Evolutionary conservation across 352 stramenopile genomes (phyloP), one percentile per base, ranked within the genome.

Genomic region (Phytophthora lateralis): DNA sequence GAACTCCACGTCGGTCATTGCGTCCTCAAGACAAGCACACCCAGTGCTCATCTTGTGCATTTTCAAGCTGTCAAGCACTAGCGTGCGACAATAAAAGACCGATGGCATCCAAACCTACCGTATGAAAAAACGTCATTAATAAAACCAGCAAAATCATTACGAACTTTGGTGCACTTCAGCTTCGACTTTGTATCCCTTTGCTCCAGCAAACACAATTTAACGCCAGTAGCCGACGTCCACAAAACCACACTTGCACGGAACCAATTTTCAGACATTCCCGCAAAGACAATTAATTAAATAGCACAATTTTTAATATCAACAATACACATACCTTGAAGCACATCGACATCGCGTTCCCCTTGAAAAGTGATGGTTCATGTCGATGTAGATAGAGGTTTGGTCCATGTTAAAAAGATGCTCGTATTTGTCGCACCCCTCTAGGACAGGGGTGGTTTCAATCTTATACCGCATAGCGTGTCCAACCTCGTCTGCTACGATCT

Each of bases 1-100:
- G 20, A 26, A 41, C 24, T 52, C 27, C 1, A 52, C 45, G 15
- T 52, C 45, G 4, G 45, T 52, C 45, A 52, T 39, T 17, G 45
- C n/a, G 14, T 41, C 45, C 26, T 52, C 24, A 20, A 52, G 45
- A 12, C 9, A 4, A 26, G 45, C 26, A 10, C 45, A 4, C 0
- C 29, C n/a, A 6, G 45, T 39, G 26, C 45, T 18, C 45, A 52
- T 52, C 26, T 52, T 52, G 35, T 42, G 35, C 4, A 42, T 14
- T 9, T 42, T 42, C 14, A 42, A 12, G 15, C 35, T 52, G 15
- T 52, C 45, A 6, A 27, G n/a, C 14, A 41, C 3, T 21, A 52
- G 27, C 15, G 39, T 15, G 2, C 27, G 29, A 26, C 45, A 52
- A 39, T n/a, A 52, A 0, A 15, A 3, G 0, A 49, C 12, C 3